These are phyloP conservation scores for Erysimum cheiranthoides DNA, from an alignment of 345 rosid species.

Conservation along the genomic window DNA sequence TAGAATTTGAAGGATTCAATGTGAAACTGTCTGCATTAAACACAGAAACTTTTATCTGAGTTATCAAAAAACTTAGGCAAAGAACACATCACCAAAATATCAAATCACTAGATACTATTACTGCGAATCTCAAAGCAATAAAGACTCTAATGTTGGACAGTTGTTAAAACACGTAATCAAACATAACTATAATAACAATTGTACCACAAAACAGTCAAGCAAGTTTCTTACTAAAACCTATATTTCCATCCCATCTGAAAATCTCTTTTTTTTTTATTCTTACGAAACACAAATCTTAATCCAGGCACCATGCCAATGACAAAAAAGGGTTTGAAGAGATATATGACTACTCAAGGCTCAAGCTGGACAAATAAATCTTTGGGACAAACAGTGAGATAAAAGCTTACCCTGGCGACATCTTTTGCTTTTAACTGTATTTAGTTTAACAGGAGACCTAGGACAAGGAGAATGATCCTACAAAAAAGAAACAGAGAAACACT, in stretches of 20 bases:
- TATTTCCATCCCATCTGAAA: background rate
- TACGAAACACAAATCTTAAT: constrained; percentile 3
- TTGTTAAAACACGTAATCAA: background rate
- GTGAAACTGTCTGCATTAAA: constrained; percentile 50
- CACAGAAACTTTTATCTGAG: constrained; percentile 21
- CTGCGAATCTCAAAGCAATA: constrained; percentile 5
- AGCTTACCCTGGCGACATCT: constrained; percentile 64
- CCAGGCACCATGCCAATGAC: constrained; percentile 1
- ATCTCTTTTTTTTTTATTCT: background rate
- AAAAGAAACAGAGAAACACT: background rate
- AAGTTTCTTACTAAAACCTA: background rate
- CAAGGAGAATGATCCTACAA: constrained; percentile 74
- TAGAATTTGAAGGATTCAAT: constrained; percentile 53
- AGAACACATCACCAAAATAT: constrained; percentile 3
- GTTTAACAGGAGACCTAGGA: constrained; percentile 92
- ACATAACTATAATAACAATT: background rate
- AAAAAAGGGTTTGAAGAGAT: background rate
- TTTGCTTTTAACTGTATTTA: constrained; percentile 63
- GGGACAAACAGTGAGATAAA: background rate
- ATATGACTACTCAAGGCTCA: background rate
- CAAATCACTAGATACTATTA: background rate
- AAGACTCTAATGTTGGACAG: background rate
- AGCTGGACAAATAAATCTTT: background rate
- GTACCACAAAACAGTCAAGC: constrained; percentile 9
- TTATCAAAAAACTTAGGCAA: background rate